Evolutionary conservation across 495 filamentous ascomycete genomes (phyloP).

Genomic region (Talaromyces nanjingensis): DNA sequence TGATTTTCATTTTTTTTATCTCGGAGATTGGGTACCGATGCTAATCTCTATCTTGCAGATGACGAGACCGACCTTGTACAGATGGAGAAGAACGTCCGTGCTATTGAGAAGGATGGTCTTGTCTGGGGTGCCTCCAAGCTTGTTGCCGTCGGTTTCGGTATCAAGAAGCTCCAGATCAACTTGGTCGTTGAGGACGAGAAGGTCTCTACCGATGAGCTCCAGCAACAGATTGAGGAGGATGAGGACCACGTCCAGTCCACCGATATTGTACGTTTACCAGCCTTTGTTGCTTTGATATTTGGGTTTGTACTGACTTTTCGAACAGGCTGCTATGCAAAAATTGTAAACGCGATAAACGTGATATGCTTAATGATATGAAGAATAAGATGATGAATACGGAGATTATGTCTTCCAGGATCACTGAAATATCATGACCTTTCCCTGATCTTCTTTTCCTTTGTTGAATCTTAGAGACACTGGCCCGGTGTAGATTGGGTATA

Average conservation of each 20-base stretch:
- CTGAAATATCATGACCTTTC: constrained; percentile 11
- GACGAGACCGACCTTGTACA: constrained; percentile 86
- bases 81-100: constrained; percentile 75
- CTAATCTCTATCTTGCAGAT: constrained; percentile 40
- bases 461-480: constrained; percentile 7
- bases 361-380: constrained; percentile 13
- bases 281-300: constrained; percentile 5
- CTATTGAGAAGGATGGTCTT: constrained; percentile 87
- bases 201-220: constrained; percentile 78
- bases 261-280: constrained; percentile 60
- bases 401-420: constrained; percentile 4
- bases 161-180: constrained; percentile 99
- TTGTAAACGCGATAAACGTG: constrained; percentile 63
- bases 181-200: constrained; percentile 97
- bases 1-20: neutral
- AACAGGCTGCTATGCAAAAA: constrained; percentile 80
- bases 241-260: constrained; percentile 97
- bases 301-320: constrained; percentile 15
- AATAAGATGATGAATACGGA: constrained; percentile 11
- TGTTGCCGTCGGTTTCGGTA: constrained; percentile 87
- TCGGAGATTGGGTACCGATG: neutral
- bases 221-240: constrained; percentile 76
- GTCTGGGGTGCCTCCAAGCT: constrained; percentile 93
- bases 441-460: neutral
- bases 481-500: neutral